Conservation (phyloP, 1,139 yeast species). For the Hyphopichia khmerensis region DNA sequence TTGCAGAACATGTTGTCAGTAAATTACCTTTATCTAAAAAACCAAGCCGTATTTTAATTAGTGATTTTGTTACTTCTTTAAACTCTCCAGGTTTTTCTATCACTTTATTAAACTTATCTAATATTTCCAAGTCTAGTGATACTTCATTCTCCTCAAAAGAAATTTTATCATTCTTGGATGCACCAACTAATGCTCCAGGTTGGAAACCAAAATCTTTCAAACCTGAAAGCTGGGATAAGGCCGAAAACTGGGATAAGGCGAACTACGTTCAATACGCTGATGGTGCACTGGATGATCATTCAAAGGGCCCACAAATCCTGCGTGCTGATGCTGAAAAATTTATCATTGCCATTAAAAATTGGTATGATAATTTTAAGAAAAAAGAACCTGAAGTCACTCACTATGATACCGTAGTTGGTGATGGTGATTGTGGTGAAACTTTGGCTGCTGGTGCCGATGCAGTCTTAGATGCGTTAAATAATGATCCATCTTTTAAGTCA, state of each 20-base stretch:
- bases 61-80: conserved; percentile 81
- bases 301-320: no score
- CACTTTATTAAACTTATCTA: conserved; percentile 67
- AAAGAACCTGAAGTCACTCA: conserved; percentile 50
- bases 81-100: conserved; percentile 91
- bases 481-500: conserved; percentile 25
- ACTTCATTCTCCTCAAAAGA: conserved; percentile 23
- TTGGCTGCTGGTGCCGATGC: conserved; percentile 43
- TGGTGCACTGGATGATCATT: conserved; percentile 35
- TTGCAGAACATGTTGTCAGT: conserved; percentile 48
- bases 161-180: conserved; percentile 55
- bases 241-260: conserved; percentile 20
- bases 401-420: conserved; percentile 53
- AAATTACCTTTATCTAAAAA: conserved; percentile 48
- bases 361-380: conserved; percentile 49
- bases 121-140: conserved; percentile 33
- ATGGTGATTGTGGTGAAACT: conserved; percentile 54
- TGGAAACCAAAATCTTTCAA: conserved; percentile 58
- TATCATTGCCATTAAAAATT: conserved; percentile 47
- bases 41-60: conserved; percentile 67
- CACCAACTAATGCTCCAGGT: conserved; percentile 76
- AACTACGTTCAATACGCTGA: conserved; percentile 16
- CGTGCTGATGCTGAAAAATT: no score
- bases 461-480: conserved; percentile 32
- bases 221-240: conserved; percentile 23